These are phyloP conservation scores for Collybiopsis confluens DNA, from an alignment of 768 basidiomycete species.

Conservation along the genomic window DNA sequence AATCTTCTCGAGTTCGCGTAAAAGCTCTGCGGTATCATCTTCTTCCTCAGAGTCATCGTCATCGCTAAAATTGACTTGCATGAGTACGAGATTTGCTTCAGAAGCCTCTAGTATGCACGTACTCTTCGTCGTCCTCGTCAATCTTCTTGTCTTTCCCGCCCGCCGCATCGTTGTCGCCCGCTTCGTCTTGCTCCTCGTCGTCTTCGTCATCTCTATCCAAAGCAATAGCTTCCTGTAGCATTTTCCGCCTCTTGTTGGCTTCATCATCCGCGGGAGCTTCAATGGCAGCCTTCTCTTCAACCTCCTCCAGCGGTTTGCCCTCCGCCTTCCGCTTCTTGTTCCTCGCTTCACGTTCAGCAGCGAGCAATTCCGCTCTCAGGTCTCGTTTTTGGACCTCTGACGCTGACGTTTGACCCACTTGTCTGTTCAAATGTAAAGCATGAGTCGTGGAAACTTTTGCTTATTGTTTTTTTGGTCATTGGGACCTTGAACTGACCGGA, in stretches of 20 bases:
- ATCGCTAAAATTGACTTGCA: slow-evolving; percentile 17
- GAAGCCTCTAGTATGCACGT: slow-evolving; percentile 22
- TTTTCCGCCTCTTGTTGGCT: slow-evolving; percentile 76
- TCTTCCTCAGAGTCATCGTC: slow-evolving; percentile 65
- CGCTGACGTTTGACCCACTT: slow-evolving; percentile 85
- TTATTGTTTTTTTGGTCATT: no score
- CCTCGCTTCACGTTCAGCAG: slow-evolving; percentile 81
- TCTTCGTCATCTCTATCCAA: slow-evolving; percentile 89
- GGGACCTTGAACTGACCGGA: slow-evolving; percentile 59
- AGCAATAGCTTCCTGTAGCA: slow-evolving; percentile 82
- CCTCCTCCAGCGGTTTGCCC: slow-evolving; percentile 31
- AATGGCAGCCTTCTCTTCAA: slow-evolving; percentile 36
- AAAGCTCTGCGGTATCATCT: slow-evolving; percentile 63
- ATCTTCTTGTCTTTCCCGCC: slow-evolving; percentile 40
- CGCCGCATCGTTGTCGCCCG: slow-evolving; percentile 38
- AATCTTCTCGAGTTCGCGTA: slow-evolving; percentile 97
- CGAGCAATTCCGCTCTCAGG: slow-evolving; percentile 75
- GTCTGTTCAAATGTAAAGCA: slow-evolving; percentile 36
- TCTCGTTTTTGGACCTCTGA: slow-evolving; percentile 77
- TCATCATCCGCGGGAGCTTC: slow-evolving; percentile 53
- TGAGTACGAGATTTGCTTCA: no score
- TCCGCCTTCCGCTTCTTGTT: slow-evolving; percentile 93
- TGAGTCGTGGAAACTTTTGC: no score
- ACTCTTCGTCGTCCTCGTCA: slow-evolving; percentile 41
- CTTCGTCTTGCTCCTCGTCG: slow-evolving; percentile 49